These are phyloP conservation scores for Yarrowia deformans DNA, from an alignment of 805 yeast species.

Conservation along the genomic window DNA sequence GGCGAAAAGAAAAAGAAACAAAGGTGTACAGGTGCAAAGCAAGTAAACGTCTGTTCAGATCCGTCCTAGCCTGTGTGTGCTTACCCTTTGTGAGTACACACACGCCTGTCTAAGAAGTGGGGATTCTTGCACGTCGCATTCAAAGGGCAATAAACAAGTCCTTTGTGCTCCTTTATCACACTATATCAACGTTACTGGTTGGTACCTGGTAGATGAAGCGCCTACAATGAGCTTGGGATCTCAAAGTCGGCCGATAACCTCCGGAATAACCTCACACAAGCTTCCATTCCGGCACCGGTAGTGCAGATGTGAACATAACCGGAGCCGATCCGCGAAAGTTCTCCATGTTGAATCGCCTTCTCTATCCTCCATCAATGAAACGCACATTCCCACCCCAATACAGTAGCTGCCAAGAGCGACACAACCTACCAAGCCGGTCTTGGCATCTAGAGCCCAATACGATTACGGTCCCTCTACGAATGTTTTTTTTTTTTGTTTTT, in stretches of 20 bases:
- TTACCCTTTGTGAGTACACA: not conserved
- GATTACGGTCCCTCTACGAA: not conserved
- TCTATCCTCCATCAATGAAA: not conserved
- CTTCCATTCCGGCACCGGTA: not conserved
- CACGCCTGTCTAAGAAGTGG: not conserved
- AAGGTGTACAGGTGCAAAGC: not conserved
- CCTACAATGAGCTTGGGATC: not conserved
- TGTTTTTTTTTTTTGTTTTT: conserved; percentile 27
- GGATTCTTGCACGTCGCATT: not conserved
- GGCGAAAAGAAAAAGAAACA: not conserved
- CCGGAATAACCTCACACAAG: not conserved
- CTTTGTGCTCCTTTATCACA: too few species aligned
- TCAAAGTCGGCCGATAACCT: not conserved
- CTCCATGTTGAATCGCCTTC: not conserved
- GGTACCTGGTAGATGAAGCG: not conserved
- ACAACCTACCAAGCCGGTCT: not conserved
- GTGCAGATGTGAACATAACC: not conserved
- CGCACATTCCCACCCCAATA: not conserved
- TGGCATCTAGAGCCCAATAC: not conserved
- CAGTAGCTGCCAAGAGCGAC: not conserved
- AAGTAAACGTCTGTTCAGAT: not conserved
- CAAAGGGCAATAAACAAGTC: not conserved
- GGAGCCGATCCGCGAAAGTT: not conserved
- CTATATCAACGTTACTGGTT: too few species aligned
- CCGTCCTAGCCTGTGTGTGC: too few species aligned